Percentiles rank a stretch among this genome's conserved stretches.
These are phyloP conservation scores for Alternaria alternata DNA, from an alignment of 2,329 filamentous ascomycete species.

Conservation along the genomic window DNA sequence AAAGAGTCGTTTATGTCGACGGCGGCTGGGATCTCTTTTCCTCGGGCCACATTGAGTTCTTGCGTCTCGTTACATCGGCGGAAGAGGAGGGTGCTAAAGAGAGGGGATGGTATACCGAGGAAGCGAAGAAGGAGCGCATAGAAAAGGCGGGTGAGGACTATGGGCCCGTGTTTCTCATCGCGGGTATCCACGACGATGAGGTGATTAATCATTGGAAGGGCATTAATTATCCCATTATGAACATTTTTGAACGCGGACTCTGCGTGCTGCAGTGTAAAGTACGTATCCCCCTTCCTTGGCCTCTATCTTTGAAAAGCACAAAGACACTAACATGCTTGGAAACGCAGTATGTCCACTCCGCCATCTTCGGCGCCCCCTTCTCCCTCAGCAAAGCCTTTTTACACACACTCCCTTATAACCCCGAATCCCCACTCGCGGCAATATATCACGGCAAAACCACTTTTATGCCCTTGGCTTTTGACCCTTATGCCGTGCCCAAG, in stretches of 20 bases:
- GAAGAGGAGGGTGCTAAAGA: constrained; percentile 74
- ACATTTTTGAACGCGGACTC: constrained; percentile 93
- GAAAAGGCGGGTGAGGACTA: constrained; percentile 75
- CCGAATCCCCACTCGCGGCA: constrained; percentile 64
- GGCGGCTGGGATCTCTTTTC: constrained; percentile 97
- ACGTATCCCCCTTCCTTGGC: constrained; percentile 40
- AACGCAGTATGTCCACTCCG: constrained; percentile 79
- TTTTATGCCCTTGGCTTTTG: constrained; percentile 74
- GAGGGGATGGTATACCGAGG: constrained; percentile 77
- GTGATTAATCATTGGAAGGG: constrained; percentile 98
- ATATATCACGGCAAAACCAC: constrained; percentile 97
- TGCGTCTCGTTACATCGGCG: constrained; percentile 75
- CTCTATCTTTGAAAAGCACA: too few species aligned
- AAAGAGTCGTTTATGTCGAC: constrained; percentile 92
- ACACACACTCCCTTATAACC: constrained; percentile 68
- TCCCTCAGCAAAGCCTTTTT: constrained; percentile 83
- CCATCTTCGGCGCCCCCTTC: constrained; percentile 91
- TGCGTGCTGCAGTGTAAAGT: constrained; percentile 95
- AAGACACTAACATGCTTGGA: not conserved
- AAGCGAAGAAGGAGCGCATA: constrained; percentile 69
- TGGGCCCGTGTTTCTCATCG: constrained; percentile 84
- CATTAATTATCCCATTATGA: constrained; percentile 99
- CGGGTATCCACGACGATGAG: constrained; percentile 91
- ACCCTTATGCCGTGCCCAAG: constrained; percentile 78
- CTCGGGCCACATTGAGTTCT: constrained; percentile 94